A percentile compares a stretch with the other conserved stretches of the same genome.
phyloP scores from a whole-genome alignment of 179 eudicot species.

The Sideroxylon spinosum region DNA sequence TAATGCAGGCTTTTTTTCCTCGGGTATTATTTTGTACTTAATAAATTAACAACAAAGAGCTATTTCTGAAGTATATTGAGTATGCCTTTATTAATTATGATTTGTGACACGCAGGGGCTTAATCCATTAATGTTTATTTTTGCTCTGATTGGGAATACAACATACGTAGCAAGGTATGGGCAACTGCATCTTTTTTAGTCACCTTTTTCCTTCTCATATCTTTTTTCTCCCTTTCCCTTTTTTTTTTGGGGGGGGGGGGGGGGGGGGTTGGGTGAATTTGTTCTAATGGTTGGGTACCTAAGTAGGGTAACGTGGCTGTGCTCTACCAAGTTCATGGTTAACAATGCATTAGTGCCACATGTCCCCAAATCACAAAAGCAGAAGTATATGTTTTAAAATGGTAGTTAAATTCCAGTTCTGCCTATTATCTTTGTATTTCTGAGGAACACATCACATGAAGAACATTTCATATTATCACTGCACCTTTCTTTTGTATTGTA shows the following conservation, averaged over 20 bases:
- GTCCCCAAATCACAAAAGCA: background rate
- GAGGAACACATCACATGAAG: background rate
- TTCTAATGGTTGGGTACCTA: background rate
- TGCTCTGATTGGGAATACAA: slow-evolving; percentile 65
- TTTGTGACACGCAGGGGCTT: slow-evolving; percentile 53
- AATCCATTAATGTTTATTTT: slow-evolving; percentile 78
- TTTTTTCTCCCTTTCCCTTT: background rate
- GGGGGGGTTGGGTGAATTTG: background rate
- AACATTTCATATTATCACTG: background rate
- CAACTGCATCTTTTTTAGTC: background rate
- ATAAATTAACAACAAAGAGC: background rate
- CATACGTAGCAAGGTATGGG: slow-evolving; percentile 71
- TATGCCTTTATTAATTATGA: background rate
- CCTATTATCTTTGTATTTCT: background rate
- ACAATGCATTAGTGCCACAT: background rate
- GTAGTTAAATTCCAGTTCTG: background rate
- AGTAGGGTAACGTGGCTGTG: background rate
- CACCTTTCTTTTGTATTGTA: background rate
- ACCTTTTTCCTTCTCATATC: background rate
- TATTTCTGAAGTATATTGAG: background rate
- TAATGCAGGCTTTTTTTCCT: background rate
- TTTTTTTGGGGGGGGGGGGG: background rate
- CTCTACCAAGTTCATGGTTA: background rate
- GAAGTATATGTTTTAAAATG: background rate
- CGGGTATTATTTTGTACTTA: background rate